Base-by-base conservation (phyloP, 2,329 filamentous ascomycete species). In the Colletotrichum sp. region DNA sequence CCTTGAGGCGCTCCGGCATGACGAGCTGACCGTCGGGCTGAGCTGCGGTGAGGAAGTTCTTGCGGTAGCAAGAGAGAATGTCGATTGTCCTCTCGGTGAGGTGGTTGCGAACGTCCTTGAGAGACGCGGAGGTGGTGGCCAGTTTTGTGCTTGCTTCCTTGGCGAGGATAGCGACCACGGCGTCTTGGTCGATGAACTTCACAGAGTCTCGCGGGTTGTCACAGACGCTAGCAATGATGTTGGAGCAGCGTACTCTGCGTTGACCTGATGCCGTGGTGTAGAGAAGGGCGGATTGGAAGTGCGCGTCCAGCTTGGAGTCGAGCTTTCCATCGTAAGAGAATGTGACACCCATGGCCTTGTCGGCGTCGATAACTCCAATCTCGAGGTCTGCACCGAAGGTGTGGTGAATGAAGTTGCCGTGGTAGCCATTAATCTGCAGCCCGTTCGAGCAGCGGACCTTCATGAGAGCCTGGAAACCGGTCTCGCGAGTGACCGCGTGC, bases 381-480 rank as follows among this genome's bases (percentile, higher is more conserved):
- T 99, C 96, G 60, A 99, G 91, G 85, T 99, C 97, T 5, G 96
- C 96, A 13, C 96, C 96, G 82, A 98, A 98, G 0, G 95, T 97
- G 86, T 98, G 96, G 82, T 99, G 97, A 67, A 98, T 91, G 83
- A 99, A 99, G 86, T 98, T 98, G 79, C 97, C 97, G 81, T 98
- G 95, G 82, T 99, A 99, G n/a, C 92, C 92, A 18, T 95, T 93
- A 18, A 99, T 94, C 83, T 99, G 97, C 69, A 99, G 89, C 21
- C 97, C 97, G 81, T 98, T 99, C 21, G 96, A 98, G 87, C 97
- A 99, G 77, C 97, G 94, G 74, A 99, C 96, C 88, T 99, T 99
- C 95, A 99, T 98, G 80, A 99, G 88, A 24, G 96, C 96, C 85
- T 98, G 96, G 87, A 95, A 99, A 26, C 97, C 97, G 63, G 96